phyloP scores from a whole-genome alignment of 1,284 basidiomycete genomes.

The Ganoderma meredithae region DNA sequence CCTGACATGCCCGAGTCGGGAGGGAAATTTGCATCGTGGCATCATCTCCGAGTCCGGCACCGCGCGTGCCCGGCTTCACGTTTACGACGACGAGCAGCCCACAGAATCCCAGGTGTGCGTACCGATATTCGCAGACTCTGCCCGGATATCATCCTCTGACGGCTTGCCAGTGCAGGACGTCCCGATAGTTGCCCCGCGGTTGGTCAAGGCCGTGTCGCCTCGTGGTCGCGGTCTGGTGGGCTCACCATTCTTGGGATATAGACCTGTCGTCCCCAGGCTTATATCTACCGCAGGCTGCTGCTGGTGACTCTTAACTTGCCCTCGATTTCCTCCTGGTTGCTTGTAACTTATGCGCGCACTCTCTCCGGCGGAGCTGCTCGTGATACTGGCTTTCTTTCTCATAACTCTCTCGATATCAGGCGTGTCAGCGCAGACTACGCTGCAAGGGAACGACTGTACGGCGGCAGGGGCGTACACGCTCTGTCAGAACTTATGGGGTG shows the following conservation, averaged over 20 bases:
- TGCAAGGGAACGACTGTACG: slow-evolving; percentile 45
- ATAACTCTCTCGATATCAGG: neutral
- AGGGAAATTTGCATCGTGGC: slow-evolving; percentile 11
- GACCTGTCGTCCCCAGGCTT: neutral
- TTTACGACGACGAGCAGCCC: slow-evolving; percentile 1
- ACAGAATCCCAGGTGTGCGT: neutral
- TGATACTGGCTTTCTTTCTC: slow-evolving; percentile 15
- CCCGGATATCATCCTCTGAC: neutral
- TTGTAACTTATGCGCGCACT: slow-evolving; percentile 18
- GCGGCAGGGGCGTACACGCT: slow-evolving; percentile 57
- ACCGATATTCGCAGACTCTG: too few relatives aligned
- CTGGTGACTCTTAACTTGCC: neutral
- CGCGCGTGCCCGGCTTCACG: neutral
- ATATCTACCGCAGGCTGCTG: neutral
- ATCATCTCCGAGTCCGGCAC: slow-evolving; percentile 2
- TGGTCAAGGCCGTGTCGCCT: slow-evolving; percentile 1
- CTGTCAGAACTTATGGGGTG: slow-evolving; percentile 66
- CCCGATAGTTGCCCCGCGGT: neutral
- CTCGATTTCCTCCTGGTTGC: neutral
- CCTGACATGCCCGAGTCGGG: neutral
- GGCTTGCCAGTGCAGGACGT: neutral
- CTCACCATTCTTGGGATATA: too few relatives aligned
- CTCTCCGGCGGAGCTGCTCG: slow-evolving; percentile 9
- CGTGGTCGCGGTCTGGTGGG: neutral
- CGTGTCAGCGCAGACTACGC: slow-evolving; percentile 13